Percentiles rank a stretch among this genome's conserved stretches.
Evolutionary conservation across 257 asterid genomes (phyloP).

Genomic region (Plantago ovata): DNA sequence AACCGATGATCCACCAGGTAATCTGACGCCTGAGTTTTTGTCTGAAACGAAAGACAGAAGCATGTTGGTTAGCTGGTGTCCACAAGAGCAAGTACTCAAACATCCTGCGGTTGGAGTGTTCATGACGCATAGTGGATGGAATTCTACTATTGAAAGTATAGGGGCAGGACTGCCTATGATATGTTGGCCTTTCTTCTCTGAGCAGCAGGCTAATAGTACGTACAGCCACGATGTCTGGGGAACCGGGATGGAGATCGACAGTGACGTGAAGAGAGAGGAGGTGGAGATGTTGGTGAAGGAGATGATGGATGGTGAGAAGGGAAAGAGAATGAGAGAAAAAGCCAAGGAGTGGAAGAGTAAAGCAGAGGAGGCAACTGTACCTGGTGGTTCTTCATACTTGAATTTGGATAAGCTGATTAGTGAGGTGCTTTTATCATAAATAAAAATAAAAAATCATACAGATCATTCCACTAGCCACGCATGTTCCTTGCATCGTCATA

Average conservation of each 20-base stretch:
- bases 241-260: conserved; percentile 4
- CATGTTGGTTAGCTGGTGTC: too few relatives aligned
- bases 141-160: too few relatives aligned
- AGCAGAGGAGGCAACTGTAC: conserved; percentile 11
- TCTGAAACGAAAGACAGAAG: too few relatives aligned
- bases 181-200: conserved; percentile 15
- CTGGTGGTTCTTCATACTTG: conserved; percentile 10
- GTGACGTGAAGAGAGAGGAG: conserved; percentile 10
- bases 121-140: too few relatives aligned
- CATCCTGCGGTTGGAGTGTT: too few relatives aligned
- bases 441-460: too few relatives aligned
- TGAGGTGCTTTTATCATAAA: conserved; percentile 2
- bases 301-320: conserved; percentile 11
- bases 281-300: conserved; percentile 12
- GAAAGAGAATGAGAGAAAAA: conserved; percentile 7
- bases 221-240: conserved; percentile 8
- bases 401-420: conserved; percentile 1
- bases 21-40: too few relatives aligned
- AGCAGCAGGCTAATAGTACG: conserved; percentile 13
- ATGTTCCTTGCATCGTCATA: too few relatives aligned
- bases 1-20: too few relatives aligned
- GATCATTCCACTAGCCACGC: too few relatives aligned
- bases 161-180: conserved; percentile 5
- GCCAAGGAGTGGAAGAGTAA: conserved; percentile 12
- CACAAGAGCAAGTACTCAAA: too few relatives aligned